These are phyloP conservation scores for Nidularia pulvinata DNA, from an alignment of 768 basidiomycete species.

Conservation along the genomic window DNA sequence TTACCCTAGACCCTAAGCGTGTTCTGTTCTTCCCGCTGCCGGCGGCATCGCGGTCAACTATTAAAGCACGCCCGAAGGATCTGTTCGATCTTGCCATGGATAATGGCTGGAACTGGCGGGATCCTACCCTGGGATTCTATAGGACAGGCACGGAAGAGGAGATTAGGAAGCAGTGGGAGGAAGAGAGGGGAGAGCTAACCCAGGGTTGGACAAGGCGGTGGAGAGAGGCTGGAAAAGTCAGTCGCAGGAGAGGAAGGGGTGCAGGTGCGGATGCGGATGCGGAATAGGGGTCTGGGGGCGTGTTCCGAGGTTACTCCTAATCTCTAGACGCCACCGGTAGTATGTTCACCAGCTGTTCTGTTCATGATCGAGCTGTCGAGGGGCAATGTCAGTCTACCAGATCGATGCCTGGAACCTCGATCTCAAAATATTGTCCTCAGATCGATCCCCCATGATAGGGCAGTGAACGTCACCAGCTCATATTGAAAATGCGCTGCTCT, in stretches of 20 bases:
- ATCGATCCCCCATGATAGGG: too few relatives aligned
- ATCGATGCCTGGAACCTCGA: too few relatives aligned
- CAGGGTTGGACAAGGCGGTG: conserved; percentile 77
- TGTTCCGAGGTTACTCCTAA: too few relatives aligned
- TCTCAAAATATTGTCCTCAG: too few relatives aligned
- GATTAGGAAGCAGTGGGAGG: conserved; percentile 72
- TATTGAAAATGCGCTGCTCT: too few relatives aligned
- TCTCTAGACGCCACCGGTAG: too few relatives aligned
- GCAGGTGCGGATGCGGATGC: conserved; percentile 23
- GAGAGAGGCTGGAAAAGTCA: conserved; percentile 73
- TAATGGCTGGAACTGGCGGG: conserved; percentile 47
- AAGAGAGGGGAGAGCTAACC: conserved; percentile 64
- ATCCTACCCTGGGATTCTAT: conserved; percentile 39
- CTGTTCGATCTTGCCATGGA: conserved; percentile 47
- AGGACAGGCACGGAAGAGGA: conserved; percentile 55
- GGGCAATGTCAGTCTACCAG: too few relatives aligned
- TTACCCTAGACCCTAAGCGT: conserved; percentile 48
- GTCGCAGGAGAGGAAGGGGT: conserved; percentile 48
- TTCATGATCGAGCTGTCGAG: too few relatives aligned
- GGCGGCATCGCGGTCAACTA: conserved; percentile 10
- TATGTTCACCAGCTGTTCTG: too few relatives aligned
- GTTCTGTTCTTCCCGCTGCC: conserved; percentile 65
- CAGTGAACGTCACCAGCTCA: too few relatives aligned
- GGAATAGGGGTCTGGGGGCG: background rate
- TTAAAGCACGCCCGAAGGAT: conserved; percentile 38